These are phyloP conservation scores for Taphrina populina DNA, from an alignment of 1,139 yeast species.

Conservation along the genomic window DNA sequence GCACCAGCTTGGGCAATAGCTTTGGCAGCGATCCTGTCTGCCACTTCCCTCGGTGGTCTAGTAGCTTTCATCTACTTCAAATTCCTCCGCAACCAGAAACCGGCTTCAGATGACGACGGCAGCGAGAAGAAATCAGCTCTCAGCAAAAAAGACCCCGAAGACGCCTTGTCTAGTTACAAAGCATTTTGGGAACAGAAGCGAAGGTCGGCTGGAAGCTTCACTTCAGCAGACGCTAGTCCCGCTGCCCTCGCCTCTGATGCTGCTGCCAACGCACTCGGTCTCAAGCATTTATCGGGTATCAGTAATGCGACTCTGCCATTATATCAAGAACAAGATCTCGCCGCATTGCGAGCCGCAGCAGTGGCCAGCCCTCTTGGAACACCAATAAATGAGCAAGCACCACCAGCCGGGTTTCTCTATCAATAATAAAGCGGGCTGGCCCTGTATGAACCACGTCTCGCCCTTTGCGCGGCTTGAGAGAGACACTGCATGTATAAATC, in stretches of 20 bases:
- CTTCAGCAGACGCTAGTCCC: constrained; percentile 18
- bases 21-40: background rate
- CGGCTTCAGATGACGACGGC: background rate
- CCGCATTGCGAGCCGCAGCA: background rate
- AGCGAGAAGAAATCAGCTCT: background rate
- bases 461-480: too few relatives aligned
- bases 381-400: constrained; percentile 1
- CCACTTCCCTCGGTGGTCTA: background rate
- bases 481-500: too few relatives aligned
- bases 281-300: background rate
- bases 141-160: constrained; percentile 6
- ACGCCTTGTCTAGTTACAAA: constrained; percentile 26
- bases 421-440: constrained; percentile 3
- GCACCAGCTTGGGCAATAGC: constrained; percentile 17
- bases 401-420: constrained; percentile 13
- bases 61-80: background rate
- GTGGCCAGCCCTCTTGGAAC: constrained; percentile 1
- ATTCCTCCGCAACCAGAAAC: background rate
- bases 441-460: too few relatives aligned
- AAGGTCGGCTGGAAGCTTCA: constrained; percentile 22
- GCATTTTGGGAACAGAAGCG: constrained; percentile 30
- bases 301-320: constrained; percentile 1
- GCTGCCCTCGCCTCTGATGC: constrained; percentile 19
- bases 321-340: background rate
- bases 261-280: background rate